phyloP scores from a whole-genome alignment of 2,329 filamentous ascomycete genomes.

The Scedosporium aurantiacum region DNA sequence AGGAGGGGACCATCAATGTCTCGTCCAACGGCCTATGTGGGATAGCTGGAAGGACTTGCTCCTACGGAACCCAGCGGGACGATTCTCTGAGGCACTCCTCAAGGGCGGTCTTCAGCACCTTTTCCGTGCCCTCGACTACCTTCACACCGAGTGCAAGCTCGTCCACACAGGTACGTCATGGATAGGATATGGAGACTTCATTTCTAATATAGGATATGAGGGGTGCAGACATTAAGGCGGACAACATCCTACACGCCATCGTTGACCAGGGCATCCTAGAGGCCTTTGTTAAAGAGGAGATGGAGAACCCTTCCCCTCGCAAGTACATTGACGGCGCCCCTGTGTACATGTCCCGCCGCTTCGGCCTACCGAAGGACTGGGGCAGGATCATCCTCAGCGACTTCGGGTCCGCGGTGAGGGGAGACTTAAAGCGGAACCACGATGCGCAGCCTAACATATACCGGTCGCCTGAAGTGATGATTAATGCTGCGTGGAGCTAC shows the following conservation, averaged over 20 bases:
- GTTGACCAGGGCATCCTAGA: constrained; percentile 10
- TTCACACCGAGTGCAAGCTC: constrained; percentile 30
- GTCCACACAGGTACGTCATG: constrained; percentile 28
- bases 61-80: constrained; percentile 21
- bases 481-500: constrained; percentile 19
- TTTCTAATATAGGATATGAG: background rate
- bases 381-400: constrained; percentile 17
- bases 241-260: constrained; percentile 25
- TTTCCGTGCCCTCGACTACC: constrained; percentile 28
- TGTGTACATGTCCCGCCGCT: constrained; percentile 13
- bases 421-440: constrained; percentile 14
- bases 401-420: constrained; percentile 18
- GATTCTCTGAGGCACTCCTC: constrained; percentile 27
- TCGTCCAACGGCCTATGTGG: constrained; percentile 26
- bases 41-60: constrained; percentile 28
- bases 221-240: constrained; percentile 27
- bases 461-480: constrained; percentile 19
- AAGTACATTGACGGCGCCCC: constrained; percentile 16
- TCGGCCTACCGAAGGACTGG: constrained; percentile 14
- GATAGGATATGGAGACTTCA: background rate
- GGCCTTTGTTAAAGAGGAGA: constrained; percentile 9
- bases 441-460: constrained; percentile 19
- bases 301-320: constrained; percentile 14
- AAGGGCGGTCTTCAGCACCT: constrained; percentile 21
- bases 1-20: constrained; percentile 20